Conservation (phyloP, 352 stramenopile species). For the Aphanomyces stellatus region DNA sequence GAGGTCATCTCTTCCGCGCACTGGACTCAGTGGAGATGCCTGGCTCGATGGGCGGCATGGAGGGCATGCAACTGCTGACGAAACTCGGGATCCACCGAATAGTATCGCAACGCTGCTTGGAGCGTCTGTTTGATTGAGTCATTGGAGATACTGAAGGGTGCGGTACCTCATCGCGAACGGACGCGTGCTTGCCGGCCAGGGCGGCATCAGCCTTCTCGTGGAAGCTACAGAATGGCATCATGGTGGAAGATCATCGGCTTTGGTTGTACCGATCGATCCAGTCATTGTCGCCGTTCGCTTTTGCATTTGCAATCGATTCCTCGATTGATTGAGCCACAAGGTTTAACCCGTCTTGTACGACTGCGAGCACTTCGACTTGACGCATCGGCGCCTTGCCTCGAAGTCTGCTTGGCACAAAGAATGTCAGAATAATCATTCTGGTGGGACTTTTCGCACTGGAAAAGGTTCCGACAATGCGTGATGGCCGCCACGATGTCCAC, state of each 20-base stretch:
- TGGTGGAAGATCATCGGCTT: no score
- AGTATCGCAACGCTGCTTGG: neutral
- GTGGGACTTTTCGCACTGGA: neutral
- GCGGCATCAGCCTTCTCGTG: neutral
- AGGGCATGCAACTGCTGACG: neutral
- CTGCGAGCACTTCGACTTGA: neutral
- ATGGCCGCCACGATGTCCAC: no score
- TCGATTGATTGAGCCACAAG: neutral
- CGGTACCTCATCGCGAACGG: neutral
- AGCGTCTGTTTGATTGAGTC: neutral
- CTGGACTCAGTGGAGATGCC: no score
- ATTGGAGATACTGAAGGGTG: neutral
- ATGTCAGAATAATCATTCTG: no score
- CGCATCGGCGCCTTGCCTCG: neutral
- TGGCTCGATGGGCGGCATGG: neutral
- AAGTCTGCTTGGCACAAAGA: neutral
- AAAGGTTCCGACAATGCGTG: no score
- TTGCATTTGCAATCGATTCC: neutral
- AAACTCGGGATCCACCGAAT: neutral
- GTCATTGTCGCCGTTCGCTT: neutral
- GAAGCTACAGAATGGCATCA: neutral
- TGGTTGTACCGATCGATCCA: no score
- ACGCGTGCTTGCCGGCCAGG: neutral
- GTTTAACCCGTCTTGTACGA: neutral
- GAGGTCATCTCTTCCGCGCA: no score